Evolutionary conservation across 2,329 filamentous ascomycete genomes (phyloP).

Genomic region (Trichoderma pleuroti): DNA sequence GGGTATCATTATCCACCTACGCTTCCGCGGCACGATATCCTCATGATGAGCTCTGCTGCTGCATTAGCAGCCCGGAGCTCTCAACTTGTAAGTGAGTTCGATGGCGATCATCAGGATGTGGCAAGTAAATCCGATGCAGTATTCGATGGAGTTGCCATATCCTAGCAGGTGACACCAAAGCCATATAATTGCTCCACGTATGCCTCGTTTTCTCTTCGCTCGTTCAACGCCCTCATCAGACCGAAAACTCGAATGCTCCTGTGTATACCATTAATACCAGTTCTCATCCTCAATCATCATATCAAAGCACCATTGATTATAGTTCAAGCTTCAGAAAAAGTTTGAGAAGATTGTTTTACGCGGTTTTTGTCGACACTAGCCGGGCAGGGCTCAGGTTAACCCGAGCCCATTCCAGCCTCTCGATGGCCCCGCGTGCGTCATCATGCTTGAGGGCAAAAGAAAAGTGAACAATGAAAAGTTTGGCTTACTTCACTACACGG

Average conservation of each 20-base stretch:
- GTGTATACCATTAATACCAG: not conserved
- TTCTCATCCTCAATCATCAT: not conserved
- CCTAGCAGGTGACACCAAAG: not conserved
- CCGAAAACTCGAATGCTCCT: not conserved
- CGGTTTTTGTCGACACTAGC: conserved; percentile 60
- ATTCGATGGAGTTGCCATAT: not conserved
- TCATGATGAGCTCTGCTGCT: not conserved
- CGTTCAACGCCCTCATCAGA: not conserved
- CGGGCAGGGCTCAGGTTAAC: conserved; percentile 27
- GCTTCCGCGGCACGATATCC: not conserved
- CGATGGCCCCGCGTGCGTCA: conserved; percentile 55
- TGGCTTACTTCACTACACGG: conserved; percentile 13
- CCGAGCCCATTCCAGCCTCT: conserved; percentile 18
- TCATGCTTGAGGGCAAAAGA: conserved; percentile 33
- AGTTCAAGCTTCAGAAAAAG: conserved; percentile 46
- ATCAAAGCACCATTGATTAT: not conserved
- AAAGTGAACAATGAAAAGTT: conserved; percentile 1
- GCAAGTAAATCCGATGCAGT: not conserved
- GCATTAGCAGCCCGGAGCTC: not conserved
- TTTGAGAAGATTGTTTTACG: conserved; percentile 63
- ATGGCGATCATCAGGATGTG: not conserved
- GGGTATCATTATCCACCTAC: conserved; percentile 6
- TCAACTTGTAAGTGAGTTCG: not conserved
- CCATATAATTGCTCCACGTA: not conserved
- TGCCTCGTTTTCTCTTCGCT: not conserved